Evolutionary conservation across 2,329 filamentous ascomycete genomes (phyloP).

Genomic region (Phaeophleospora eucalypticola): DNA sequence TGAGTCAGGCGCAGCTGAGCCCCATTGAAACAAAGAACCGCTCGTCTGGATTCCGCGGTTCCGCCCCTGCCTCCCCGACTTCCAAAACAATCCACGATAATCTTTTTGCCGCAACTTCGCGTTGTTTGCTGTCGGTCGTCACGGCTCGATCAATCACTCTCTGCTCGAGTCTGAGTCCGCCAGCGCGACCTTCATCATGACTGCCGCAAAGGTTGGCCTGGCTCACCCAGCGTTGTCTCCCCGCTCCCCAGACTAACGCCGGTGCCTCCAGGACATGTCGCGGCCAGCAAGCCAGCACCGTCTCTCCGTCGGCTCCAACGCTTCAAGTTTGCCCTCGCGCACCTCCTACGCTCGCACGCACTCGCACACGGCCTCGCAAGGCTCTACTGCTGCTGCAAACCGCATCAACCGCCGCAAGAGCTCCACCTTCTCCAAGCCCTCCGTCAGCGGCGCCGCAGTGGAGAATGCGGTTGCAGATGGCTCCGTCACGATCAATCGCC

Average conservation of each 20-base stretch:
- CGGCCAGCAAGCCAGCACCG: constrained; percentile 41
- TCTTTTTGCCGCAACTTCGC: too few relatives aligned
- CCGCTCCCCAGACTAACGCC: constrained; percentile 1
- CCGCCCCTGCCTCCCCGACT: too few relatives aligned
- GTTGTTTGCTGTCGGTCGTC: too few relatives aligned
- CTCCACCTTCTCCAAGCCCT: constrained; percentile 74
- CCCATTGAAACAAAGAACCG: too few relatives aligned
- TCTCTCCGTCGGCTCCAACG: constrained; percentile 50
- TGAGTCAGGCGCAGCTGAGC: too few relatives aligned
- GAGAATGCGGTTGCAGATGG: constrained; percentile 59
- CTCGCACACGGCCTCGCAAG: constrained; percentile 72
- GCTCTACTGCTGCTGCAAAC: constrained; percentile 73
- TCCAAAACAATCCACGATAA: too few relatives aligned
- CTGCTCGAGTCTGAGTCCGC: too few relatives aligned
- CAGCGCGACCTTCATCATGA: too few relatives aligned
- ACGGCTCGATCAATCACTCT: too few relatives aligned
- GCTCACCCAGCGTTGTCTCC: constrained; percentile 1
- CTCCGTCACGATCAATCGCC: constrained; percentile 57
- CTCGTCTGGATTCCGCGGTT: too few relatives aligned
- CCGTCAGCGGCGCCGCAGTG: constrained; percentile 66
- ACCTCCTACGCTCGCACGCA: constrained; percentile 69
- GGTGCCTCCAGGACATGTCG: constrained; percentile 8
- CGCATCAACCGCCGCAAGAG: constrained; percentile 92
- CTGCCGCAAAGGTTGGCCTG: constrained; percentile 8
- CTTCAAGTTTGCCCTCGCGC: constrained; percentile 59